A percentile compares a stretch with the other conserved stretches of the same genome.
Conservation (phyloP, 257 asterid species). For the Solanum pimpinellifolium region DNA sequence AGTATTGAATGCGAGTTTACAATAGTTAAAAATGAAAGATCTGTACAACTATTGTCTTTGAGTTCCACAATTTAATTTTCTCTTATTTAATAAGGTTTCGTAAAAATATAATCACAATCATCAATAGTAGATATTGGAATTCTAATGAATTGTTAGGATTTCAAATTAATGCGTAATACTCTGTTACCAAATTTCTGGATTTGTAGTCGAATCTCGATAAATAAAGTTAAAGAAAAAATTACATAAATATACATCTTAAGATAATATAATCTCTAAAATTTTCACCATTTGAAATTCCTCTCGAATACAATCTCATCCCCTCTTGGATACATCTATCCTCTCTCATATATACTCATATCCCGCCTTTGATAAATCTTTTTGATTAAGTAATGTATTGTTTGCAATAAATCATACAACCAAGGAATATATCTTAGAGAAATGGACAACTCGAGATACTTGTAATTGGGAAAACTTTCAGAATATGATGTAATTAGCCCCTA, state of each 20-base stretch:
- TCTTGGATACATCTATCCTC: background rate
- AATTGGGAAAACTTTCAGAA: background rate
- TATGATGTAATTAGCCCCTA: background rate
- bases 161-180: background rate
- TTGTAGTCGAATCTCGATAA: background rate
- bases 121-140: background rate
- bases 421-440: background rate
- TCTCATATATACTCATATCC: background rate
- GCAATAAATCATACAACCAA: background rate
- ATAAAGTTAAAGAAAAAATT: background rate
- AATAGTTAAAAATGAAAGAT: background rate
- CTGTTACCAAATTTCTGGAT: background rate
- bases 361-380: too few relatives aligned
- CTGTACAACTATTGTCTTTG: too few relatives aligned
- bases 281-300: too few relatives aligned
- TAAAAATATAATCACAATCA: background rate
- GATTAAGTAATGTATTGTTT: too few relatives aligned
- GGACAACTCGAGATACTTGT: background rate
- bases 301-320: background rate
- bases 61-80: background rate
- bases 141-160: background rate
- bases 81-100: background rate
- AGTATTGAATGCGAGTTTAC: background rate
- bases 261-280: background rate
- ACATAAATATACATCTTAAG: accelerated